phyloP scores from a whole-genome alignment of 306 rosid species.

The Prinsepia uniflora region DNA sequence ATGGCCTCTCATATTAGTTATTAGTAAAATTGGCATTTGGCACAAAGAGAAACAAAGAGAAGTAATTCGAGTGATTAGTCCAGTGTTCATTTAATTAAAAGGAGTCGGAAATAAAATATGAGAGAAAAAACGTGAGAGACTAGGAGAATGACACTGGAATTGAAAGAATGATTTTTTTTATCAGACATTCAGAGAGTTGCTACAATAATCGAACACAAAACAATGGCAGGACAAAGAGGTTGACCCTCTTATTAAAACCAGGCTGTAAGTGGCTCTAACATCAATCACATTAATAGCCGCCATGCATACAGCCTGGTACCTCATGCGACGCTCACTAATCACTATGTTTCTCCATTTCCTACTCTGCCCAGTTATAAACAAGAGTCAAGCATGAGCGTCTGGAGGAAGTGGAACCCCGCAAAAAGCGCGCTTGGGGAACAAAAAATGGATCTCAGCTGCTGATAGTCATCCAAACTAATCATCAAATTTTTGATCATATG shows the following conservation, averaged over 20 bases:
- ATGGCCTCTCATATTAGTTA: not conserved
- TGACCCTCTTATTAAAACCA: conserved; percentile 41
- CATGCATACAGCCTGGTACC: conserved; percentile 29
- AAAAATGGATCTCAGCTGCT: conserved; percentile 37
- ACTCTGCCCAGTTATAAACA: conserved; percentile 39
- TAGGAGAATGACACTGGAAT: not conserved
- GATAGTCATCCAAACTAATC: conserved; percentile 26
- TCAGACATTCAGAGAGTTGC: conserved; percentile 22
- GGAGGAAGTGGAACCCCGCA: conserved; percentile 26
- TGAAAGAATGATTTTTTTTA: conserved; percentile 48
- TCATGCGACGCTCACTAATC: conserved; percentile 17
- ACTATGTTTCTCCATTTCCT: conserved; percentile 23
- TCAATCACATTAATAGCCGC: conserved; percentile 32
- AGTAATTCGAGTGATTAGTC: not conserved
- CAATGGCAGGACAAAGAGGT: conserved; percentile 35
- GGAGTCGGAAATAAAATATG: not conserved
- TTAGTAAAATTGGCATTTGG: too few species aligned
- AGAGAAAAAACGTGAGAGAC: conserved; percentile 7
- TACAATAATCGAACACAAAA: conserved; percentile 40
- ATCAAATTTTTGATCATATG: conserved; percentile 15
- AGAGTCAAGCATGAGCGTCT: conserved; percentile 23
- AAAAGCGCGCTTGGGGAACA: conserved; percentile 33
- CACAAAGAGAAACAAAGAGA: too few species aligned
- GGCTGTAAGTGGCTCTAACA: conserved; percentile 38
- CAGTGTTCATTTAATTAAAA: too few species aligned